Evolutionary conservation across 495 filamentous ascomycete species (phyloP), one percentile per base, ranked within the genome.

Genomic region (Pyrenula aspistea): DNA sequence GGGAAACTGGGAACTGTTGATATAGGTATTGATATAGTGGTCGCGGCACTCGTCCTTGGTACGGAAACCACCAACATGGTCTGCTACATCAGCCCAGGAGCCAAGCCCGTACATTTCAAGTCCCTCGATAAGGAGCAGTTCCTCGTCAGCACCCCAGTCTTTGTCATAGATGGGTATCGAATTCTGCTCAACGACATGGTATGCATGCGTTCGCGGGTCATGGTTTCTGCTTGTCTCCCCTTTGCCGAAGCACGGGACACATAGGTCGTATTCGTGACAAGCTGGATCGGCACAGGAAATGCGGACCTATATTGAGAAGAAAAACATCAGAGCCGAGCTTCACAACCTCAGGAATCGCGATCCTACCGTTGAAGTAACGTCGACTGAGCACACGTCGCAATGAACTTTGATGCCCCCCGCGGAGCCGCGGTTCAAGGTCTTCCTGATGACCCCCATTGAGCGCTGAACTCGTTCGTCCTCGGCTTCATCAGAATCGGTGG

Each of bases 141-240:
- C 93, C 66, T 99, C 93, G 66, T 99, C 93, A 3, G 93, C 93
- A 49, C 93, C 93, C 93, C 93, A 99, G 58, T 96, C 92, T 56
- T 80, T 80, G 58, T 90, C 83, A 61, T 95, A 99, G 47, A 99
- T 97, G 0, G 93, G 93, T 48, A 97, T 91, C 0, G 90, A 95
- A 67, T 99, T 94, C 65, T 97, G 93, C 65, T 99, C 93, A 62
- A 97, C 96, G 53, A 99, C 93, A 62, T 87, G 86, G 66, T 82
- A 97, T 21, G 87, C 76, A 68, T 99, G 93, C 2, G 87, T 85
- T 1, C 78, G 73, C 42, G 91, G 91, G 59, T 92, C 83, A 66
- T 99, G 93, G 57, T 86, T 83, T 55, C 84, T 84, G 55, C 88
- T 87, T 53, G 77, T 76, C 55, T 84, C 77, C 51, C 87, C 91